Conservation (phyloP, 768 basidiomycete species). For the Leccinum subgranulosum region DNA sequence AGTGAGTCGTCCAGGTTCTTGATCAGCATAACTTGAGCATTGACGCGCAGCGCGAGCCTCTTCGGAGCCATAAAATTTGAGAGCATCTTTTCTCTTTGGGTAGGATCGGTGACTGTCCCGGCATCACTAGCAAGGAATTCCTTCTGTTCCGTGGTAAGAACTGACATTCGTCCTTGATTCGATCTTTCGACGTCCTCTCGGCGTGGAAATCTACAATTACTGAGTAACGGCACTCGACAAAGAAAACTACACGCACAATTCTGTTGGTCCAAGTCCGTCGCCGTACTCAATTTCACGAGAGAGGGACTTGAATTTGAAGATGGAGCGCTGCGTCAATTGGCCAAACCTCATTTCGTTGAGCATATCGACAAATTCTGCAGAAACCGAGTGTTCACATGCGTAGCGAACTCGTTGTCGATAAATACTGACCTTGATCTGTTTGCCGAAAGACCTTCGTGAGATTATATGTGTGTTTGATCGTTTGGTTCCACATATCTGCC, state of each 20-base stretch:
- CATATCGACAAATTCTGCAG: conserved; percentile 87
- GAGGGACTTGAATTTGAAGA: conserved; percentile 67
- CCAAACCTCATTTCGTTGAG: conserved; percentile 99
- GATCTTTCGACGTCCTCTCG: conserved; percentile 90
- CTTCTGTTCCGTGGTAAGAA: conserved; percentile 51
- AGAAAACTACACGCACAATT: conserved; percentile 58
- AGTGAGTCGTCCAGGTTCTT: conserved; percentile 90
- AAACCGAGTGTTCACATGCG: conserved; percentile 2
- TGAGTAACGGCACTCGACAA: not conserved
- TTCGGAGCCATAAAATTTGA: conserved; percentile 88
- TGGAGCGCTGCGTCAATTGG: conserved; percentile 56
- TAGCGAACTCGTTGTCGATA: not conserved
- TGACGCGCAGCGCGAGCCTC: conserved; percentile 63
- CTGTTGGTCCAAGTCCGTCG: conserved; percentile 86
- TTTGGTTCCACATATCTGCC: conserved; percentile 69
- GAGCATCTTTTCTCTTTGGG: conserved; percentile 74
- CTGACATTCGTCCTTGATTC: conserved; percentile 66
- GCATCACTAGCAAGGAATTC: conserved; percentile 61
- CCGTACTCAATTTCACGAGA: conserved; percentile 67
- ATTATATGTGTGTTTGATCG: conserved; percentile 82
- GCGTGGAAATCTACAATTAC: conserved; percentile 71
- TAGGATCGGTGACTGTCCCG: conserved; percentile 50
- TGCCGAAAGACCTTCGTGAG: conserved; percentile 95
- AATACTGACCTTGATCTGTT: conserved; percentile 72
- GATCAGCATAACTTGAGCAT: conserved; percentile 92